Base-by-base conservation (phyloP, 2,329 filamentous ascomycete genomes). In the Exophiala dermatitidis region DNA sequence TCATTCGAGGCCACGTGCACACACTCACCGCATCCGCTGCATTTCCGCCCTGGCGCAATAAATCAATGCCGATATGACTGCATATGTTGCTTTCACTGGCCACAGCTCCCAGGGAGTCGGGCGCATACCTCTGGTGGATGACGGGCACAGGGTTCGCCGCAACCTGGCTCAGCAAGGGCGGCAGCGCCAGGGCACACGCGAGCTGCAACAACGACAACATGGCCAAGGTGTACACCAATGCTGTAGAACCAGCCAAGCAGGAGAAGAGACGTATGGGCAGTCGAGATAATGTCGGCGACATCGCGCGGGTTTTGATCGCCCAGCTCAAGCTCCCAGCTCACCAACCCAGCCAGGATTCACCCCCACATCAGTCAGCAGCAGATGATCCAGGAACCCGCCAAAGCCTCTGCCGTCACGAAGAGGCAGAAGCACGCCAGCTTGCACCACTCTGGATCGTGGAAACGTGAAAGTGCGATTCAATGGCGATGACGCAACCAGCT, bases 41-140 rank as follows among this genome's bases (percentile, higher is more conserved):
- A 69, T 88, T 89, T 4, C 87, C 78, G 9, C 83, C 82, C 41
- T 73, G 64, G 49, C 78, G 70, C 50, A 89, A 68, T 12, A 87
- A 72, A 41, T 85, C 76, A 29, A 79, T 77, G 1, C 86, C 86
- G 62, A 88, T 84, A 32, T 75, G 67, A 57, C 84, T 88, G 65
- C 86, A 90, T 58, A 86, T 77, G 2, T 73, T 68, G 62, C 77
- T 83, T 67, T 90, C 85, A 49, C 83, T 85, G 8, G 86, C 84
- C 19, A 89, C 82, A 33, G 84, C 86, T 28, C 86, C 86, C 26
- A 66, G 55, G 46, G 66, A 67, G 44, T 57, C 61, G 6, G 60
- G 54, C 28, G 46, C 56, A 50, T 54, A 51, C 12, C 50, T 43
- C 28, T 58, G 50, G n/a, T 38, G 45, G 5, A 44, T 28, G 8